These are phyloP conservation scores for Sporisorium reilianum DNA, from an alignment of 1,284 basidiomycete genomes.

Conservation along the genomic window DNA sequence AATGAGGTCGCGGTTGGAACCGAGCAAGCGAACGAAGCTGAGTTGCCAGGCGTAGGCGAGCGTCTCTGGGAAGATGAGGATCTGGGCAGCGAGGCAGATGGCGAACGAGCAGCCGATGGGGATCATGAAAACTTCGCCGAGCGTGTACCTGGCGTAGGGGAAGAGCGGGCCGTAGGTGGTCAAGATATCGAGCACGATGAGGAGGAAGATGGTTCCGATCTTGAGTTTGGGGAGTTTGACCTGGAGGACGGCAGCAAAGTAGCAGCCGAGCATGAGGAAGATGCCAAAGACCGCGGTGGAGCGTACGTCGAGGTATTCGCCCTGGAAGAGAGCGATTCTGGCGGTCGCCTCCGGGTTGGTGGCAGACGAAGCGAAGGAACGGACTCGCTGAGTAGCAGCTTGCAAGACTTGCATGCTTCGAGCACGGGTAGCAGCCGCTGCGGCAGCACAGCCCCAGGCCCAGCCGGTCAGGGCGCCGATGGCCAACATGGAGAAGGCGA, in stretches of 20 bases:
- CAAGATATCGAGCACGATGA: slow-evolving; percentile 57
- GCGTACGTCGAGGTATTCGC: slow-evolving; percentile 77
- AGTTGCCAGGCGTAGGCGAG: slow-evolving; percentile 74
- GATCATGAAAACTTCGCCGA: slow-evolving; percentile 70
- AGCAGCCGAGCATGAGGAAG: slow-evolving; percentile 79
- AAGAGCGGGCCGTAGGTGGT: slow-evolving; percentile 74
- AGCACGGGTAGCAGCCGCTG: slow-evolving; percentile 77
- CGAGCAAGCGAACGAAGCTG: slow-evolving; percentile 60
- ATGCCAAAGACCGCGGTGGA: slow-evolving; percentile 75
- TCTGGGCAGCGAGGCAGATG: slow-evolving; percentile 66
- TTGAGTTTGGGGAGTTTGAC: slow-evolving; percentile 77
- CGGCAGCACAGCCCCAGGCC: slow-evolving; percentile 80
- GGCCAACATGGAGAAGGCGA: slow-evolving; percentile 73
- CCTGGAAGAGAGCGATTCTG: slow-evolving; percentile 74
- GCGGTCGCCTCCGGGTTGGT: slow-evolving; percentile 63
- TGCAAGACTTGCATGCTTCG: slow-evolving; percentile 74
- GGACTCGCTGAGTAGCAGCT: slow-evolving; percentile 72
- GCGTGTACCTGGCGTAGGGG: slow-evolving; percentile 76
- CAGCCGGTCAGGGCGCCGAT: slow-evolving; percentile 79
- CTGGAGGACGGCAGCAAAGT: slow-evolving; percentile 75
- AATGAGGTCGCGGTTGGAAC: slow-evolving; percentile 22
- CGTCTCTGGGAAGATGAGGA: slow-evolving; percentile 80
- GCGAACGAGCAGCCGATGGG: slow-evolving; percentile 49
- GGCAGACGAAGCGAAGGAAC: slow-evolving; percentile 53
- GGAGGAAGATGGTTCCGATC: slow-evolving; percentile 72